A percentile compares a stretch with the other conserved stretches of the same genome.
Evolutionary conservation across 805 yeast genomes (phyloP).

Genomic region (Hanseniaspora meyeri): DNA sequence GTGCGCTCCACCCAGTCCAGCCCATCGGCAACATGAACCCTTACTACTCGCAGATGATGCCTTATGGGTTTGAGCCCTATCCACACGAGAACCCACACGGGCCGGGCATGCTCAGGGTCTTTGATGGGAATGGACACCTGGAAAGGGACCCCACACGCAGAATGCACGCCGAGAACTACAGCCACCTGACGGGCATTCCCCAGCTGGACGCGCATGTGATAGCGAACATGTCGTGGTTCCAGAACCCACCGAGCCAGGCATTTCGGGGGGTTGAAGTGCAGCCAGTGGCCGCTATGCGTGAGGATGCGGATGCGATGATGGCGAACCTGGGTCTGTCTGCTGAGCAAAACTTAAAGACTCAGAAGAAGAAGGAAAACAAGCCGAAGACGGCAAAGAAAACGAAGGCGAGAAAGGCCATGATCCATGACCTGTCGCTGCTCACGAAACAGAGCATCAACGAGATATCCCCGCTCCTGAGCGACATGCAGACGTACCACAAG

Average conservation of each 20-base stretch:
- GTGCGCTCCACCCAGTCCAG: background rate
- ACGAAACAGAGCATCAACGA: constrained; percentile 6
- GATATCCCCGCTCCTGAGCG: constrained; percentile 2
- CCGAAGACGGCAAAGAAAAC: constrained; percentile 12
- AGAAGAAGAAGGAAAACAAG: background rate
- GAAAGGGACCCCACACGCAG: background rate
- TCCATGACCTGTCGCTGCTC: constrained; percentile 1
- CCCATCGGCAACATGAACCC: background rate
- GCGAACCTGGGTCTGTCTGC: background rate
- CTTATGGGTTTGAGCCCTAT: background rate
- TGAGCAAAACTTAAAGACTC: background rate
- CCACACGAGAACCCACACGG: background rate
- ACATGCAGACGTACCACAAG: background rate
- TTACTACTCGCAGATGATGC: background rate
- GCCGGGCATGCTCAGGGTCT: background rate
- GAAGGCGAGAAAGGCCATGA: background rate
- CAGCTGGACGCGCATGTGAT: background rate
- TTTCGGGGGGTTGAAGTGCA: background rate
- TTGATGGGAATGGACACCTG: background rate
- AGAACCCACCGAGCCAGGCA: background rate
- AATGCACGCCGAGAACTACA: background rate
- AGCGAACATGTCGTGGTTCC: constrained; percentile 3
- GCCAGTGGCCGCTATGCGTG: background rate
- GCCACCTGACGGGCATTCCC: background rate
- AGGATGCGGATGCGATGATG: background rate